Percentiles rank a stretch among this genome's conserved stretches.
Conservation (phyloP, 768 basidiomycete genomes). For the Leccinum pellstonianum region DNA sequence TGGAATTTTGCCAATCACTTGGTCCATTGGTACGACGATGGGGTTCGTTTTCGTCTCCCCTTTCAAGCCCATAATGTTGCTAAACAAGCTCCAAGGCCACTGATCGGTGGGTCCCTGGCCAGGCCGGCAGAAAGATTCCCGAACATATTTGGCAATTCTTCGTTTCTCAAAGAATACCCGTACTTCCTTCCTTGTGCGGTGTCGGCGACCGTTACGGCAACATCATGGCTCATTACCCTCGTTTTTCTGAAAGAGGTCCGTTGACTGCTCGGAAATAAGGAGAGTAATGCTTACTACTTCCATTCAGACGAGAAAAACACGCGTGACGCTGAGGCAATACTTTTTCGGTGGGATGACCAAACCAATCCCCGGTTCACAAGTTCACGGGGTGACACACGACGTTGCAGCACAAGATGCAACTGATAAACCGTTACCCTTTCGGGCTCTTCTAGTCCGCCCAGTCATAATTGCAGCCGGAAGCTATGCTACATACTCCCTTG, state of each 20-base stretch:
- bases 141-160: constrained; percentile 48
- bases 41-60: constrained; percentile 36
- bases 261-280: not conserved
- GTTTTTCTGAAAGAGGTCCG: constrained; percentile 56
- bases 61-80: not conserved
- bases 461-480: constrained; percentile 59
- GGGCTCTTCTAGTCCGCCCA: constrained; percentile 45
- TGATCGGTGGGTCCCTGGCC: constrained; percentile 65
- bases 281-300: not conserved
- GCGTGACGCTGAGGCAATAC: constrained; percentile 17
- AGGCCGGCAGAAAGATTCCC: constrained; percentile 69
- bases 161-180: constrained; percentile 63
- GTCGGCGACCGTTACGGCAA: constrained; percentile 50
- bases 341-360: constrained; percentile 12
- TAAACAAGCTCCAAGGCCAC: constrained; percentile 45
- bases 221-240: constrained; percentile 50
- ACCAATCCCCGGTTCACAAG: not conserved
- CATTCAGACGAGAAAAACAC: constrained; percentile 17
- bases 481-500: constrained; percentile 58
- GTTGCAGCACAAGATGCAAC: not conserved
- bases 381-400: not conserved
- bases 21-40: constrained; percentile 41
- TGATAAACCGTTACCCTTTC: constrained; percentile 42
- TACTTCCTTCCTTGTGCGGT: constrained; percentile 74
- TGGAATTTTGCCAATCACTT: constrained; percentile 54